Percentiles rank a stretch among this genome's conserved stretches.
These are phyloP conservation scores for Panicum miliaceum DNA, from an alignment of 176 grass and related monocot species.

Conservation along the genomic window DNA sequence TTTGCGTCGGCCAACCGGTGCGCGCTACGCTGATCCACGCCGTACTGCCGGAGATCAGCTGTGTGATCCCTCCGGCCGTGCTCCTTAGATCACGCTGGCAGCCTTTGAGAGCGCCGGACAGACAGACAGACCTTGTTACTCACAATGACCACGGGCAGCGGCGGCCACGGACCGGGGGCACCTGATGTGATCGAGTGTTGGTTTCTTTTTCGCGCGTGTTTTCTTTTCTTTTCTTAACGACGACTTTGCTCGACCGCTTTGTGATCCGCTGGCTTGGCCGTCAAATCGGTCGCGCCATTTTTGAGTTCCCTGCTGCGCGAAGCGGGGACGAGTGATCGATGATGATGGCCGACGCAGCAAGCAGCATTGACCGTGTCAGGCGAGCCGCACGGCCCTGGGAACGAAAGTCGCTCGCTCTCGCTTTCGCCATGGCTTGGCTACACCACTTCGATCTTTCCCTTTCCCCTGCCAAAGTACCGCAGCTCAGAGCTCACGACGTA, in stretches of 20 bases:
- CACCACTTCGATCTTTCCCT: neutral
- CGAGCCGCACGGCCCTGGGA: slow-evolving; percentile 6
- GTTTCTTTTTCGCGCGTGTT: no score
- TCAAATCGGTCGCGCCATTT: slow-evolving; percentile 43
- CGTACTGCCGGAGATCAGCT: slow-evolving; percentile 11
- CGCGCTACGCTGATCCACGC: neutral
- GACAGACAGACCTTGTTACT: neutral
- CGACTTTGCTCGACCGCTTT: neutral
- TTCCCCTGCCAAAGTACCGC: slow-evolving; percentile 28
- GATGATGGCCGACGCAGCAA: neutral
- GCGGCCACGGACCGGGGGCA: neutral
- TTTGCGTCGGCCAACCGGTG: neutral
- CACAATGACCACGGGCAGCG: neutral
- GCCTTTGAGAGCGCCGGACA: neutral
- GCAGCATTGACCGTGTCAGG: slow-evolving; percentile 37
- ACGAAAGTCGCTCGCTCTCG: neutral
- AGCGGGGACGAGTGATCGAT: neutral
- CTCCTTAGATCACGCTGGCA: slow-evolving; percentile 30
- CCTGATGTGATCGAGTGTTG: slow-evolving; percentile 4
- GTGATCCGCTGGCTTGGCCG: neutral
- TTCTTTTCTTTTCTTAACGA: neutral
- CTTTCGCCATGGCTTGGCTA: neutral
- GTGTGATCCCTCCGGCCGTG: neutral
- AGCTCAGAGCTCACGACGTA: slow-evolving; percentile 9
- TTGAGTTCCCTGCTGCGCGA: neutral